Conservation (phyloP, 805 yeast genomes). For the Candida alai region DNA sequence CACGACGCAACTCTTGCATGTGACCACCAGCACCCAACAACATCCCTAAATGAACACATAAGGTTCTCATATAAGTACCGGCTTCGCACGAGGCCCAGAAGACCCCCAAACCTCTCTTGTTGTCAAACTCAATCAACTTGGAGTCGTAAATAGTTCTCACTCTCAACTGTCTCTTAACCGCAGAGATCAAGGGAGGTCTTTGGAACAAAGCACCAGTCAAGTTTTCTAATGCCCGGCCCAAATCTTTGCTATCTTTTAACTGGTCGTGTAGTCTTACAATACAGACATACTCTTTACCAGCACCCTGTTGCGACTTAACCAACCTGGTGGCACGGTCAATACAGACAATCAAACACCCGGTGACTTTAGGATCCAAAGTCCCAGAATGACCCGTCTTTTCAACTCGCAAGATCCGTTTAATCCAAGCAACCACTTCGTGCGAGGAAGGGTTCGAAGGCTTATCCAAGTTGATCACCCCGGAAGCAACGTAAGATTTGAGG, state of each 20-base stretch:
- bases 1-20: conserved; percentile 99
- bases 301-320: conserved; percentile 98
- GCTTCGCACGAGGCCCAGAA: conserved; percentile 99
- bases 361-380: conserved; percentile 97
- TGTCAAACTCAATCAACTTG: conserved; percentile 91
- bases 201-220: conserved; percentile 98
- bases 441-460: conserved; percentile 98
- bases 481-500: conserved; percentile 79
- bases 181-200: conserved; percentile 98
- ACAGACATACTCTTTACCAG: conserved; percentile 99
- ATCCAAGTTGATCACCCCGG: conserved; percentile 96
- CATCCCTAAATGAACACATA: conserved; percentile 99
- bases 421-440: conserved; percentile 99
- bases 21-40: conserved; percentile 98
- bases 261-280: conserved; percentile 94
- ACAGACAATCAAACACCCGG: conserved; percentile 98
- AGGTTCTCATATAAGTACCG: conserved; percentile 98
- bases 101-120: conserved; percentile 93
- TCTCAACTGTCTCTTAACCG: conserved; percentile 98
- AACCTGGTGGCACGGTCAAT: conserved; percentile 96
- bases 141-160: conserved; percentile 97
- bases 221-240: conserved; percentile 84
- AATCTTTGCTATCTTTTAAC: conserved; percentile 82
- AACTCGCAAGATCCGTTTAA: conserved; percentile 88
- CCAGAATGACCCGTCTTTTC: conserved; percentile 99